Evolutionary conservation across 352 stramenopile genomes (phyloP), one percentile per base, ranked within the genome.

Genomic region (Globisporangium recalcitrans): DNA sequence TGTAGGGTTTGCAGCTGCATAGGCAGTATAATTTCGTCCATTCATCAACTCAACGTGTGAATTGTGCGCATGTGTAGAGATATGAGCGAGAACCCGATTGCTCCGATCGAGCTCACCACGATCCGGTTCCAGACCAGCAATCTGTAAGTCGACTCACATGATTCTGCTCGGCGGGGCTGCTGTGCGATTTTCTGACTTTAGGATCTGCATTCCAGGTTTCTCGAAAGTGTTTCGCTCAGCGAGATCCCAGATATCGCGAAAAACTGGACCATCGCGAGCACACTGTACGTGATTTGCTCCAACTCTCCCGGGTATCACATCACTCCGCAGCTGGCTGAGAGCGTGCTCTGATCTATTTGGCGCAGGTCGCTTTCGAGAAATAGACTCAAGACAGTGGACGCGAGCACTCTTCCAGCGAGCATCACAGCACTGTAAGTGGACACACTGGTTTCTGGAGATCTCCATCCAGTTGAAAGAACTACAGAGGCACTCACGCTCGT

Each of bases 51-150:
- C 14, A 44, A 44, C n/a, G 16, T 44, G 36, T 44, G 14, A 4
- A n/a, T 44, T 52, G 16, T 36, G 19, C 1, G 16, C 22, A 0
- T 36, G 10, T 48, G 19, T 27, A 67, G 61, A 27, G 61, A 67
- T 22, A 26, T 67, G 7, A 67, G 61, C 34, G 61, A 67, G 31
- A 67, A 67, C 26, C 61, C 61, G 36, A 54, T 67, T 5, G 27
- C 54, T 22, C 27, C 52, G 34, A 40, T 49, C 8, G 61, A 67
- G 47, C 27, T 67, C 32, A 44, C 13, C 14, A 67, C 61, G n/a
- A 58, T 54, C 11, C 54, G 48, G 4, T 67, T 67, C 22, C 61
- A 53, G 54, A 62, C 61, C 46, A 58, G 19, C 22, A 56, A 13
- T 6, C 22, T 67, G 61, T 67, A 56, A 13, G 36, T 65, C 14